These are phyloP conservation scores for Butyriboletus loyo DNA, from an alignment of 768 basidiomycete species.

Conservation along the genomic window DNA sequence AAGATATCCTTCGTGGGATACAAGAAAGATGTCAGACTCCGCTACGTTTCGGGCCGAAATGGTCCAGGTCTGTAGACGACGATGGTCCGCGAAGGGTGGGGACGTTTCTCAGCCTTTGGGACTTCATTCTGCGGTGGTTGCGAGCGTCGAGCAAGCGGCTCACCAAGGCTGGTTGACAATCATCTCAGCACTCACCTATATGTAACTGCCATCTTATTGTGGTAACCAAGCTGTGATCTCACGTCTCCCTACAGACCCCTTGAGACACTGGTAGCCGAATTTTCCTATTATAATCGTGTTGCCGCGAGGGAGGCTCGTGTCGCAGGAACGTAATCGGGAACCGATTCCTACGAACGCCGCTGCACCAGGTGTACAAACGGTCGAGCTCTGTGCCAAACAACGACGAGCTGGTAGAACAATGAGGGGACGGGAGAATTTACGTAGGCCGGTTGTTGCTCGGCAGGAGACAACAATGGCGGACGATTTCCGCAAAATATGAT, in stretches of 20 bases:
- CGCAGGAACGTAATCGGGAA: conserved; percentile 3
- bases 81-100: conserved; percentile 1
- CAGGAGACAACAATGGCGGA: conserved; percentile 16
- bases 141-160: conserved; percentile 9
- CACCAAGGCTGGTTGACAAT: conserved; percentile 5
- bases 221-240: not conserved
- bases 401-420: conserved; percentile 2
- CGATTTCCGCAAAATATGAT: conserved; percentile 24
- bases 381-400: conserved; percentile 3
- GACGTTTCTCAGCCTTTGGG: conserved; percentile 22
- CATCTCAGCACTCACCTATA: not conserved
- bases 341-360: not conserved
- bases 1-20: conserved; percentile 48
- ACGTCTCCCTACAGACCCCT: conserved; percentile 2
- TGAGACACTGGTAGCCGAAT: conserved; percentile 16
- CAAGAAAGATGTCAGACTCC: conserved; percentile 20
- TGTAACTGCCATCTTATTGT: not conserved
- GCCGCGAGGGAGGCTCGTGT: conserved; percentile 18
- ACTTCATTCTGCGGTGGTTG: conserved; percentile 30
- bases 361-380: conserved; percentile 1
- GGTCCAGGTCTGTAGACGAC: conserved; percentile 7
- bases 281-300: conserved; percentile 2
- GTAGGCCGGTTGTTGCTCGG: conserved; percentile 11
- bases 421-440: conserved; percentile 6
- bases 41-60: conserved; percentile 1